A percentile compares a stretch with the other conserved stretches of the same genome.
Conservation (phyloP, 2,329 filamentous ascomycete species). For the Aureobasidium pullulans region DNA sequence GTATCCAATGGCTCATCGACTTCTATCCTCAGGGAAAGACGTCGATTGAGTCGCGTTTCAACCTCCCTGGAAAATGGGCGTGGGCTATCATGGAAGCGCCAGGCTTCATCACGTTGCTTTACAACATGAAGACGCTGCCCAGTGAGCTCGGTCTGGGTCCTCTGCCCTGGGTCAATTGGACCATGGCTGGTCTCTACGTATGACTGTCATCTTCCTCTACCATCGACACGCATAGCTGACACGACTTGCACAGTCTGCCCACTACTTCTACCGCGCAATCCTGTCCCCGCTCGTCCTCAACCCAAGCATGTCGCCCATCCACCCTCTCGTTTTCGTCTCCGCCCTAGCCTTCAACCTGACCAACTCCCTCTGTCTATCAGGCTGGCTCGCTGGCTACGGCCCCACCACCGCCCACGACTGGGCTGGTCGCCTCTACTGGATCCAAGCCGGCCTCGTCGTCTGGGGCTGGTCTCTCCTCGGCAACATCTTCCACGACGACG, state of each 20-base stretch:
- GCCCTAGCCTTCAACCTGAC: constrained; percentile 69
- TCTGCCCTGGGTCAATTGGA: constrained; percentile 71
- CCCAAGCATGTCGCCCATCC: constrained; percentile 88
- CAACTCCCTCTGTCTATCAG: constrained; percentile 71
- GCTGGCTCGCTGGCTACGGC: constrained; percentile 77
- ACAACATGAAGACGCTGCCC: constrained; percentile 67
- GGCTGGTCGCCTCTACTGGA: constrained; percentile 36
- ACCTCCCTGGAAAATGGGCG: constrained; percentile 78
- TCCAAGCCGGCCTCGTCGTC: constrained; percentile 59
- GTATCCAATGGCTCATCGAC: constrained; percentile 65
- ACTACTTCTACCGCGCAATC: constrained; percentile 87
- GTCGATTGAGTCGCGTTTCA: constrained; percentile 64
- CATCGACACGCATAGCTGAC: constrained; percentile 20
- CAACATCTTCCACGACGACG: constrained; percentile 87
- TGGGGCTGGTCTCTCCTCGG: constrained; percentile 69
- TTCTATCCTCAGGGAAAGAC: constrained; percentile 95
- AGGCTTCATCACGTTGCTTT: constrained; percentile 69
- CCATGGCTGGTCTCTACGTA: constrained; percentile 61
- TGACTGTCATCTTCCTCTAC: constrained; percentile 29
- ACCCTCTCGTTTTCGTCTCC: constrained; percentile 56
- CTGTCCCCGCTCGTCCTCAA: constrained; percentile 71
- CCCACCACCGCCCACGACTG: constrained; percentile 53
- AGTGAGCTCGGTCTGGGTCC: constrained; percentile 46
- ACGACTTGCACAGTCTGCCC: constrained; percentile 51
- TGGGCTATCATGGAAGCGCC: constrained; percentile 87